Evolutionary conservation across 176 grass and related monocot species (phyloP).

Genomic region (Rhynchospora tenuis): DNA sequence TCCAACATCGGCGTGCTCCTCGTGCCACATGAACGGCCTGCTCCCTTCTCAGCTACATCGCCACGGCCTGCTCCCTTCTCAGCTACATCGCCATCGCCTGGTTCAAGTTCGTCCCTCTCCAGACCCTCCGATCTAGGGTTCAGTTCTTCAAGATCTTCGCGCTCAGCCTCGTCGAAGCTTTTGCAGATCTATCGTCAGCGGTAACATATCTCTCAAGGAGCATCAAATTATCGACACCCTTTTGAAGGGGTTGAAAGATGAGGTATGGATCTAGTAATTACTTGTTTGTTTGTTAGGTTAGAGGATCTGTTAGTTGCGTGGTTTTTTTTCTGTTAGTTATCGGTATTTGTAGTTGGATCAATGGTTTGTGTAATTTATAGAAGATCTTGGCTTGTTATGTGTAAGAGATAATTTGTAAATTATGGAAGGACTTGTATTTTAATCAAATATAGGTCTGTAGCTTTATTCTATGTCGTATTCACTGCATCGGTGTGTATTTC

Average conservation of each 20-base stretch:
- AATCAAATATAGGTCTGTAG: not conserved
- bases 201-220: conserved; percentile 80
- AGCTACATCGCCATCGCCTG: conserved; percentile 54
- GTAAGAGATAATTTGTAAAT: too few relatives aligned
- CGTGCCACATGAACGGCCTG: conserved; percentile 73
- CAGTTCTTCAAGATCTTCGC: conserved; percentile 62
- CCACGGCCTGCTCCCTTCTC: conserved; percentile 53
- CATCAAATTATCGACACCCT: conserved; percentile 77
- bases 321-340: not conserved
- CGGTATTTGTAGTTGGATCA: not conserved
- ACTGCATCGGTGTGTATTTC: not conserved
- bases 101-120: conserved; percentile 51
- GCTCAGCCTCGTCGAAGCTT: conserved; percentile 53
- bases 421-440: not conserved
- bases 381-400: not conserved
- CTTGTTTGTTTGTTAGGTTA: not conserved
- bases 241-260: conserved; percentile 61
- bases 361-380: not conserved
- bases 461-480: not conserved
- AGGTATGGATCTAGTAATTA: conserved; percentile 12
- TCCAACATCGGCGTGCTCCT: conserved; percentile 68
- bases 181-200: conserved; percentile 49
- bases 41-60: too few relatives aligned
- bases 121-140: conserved; percentile 41
- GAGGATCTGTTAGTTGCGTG: not conserved